Evolutionary conservation across 2,329 filamentous ascomycete genomes (phyloP).

Genomic region (Diaporthe sp.): DNA sequence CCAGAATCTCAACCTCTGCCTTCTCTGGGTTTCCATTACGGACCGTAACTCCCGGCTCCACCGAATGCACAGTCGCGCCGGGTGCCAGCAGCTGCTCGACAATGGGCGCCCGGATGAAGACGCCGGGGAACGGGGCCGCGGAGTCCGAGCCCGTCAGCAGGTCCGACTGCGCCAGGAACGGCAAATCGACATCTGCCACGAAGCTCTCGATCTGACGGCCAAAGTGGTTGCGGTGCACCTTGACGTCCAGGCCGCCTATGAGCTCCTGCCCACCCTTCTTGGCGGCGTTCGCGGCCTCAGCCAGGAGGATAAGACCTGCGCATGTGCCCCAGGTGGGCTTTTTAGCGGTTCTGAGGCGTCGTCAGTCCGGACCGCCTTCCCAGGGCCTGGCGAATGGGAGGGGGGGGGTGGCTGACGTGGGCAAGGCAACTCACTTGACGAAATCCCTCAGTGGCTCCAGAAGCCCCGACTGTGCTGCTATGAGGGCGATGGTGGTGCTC

Average conservation of each 20-base stretch:
- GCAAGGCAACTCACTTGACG: constrained; percentile 76
- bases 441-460: constrained; percentile 88
- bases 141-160: constrained; percentile 35
- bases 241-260: constrained; percentile 89
- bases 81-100: constrained; percentile 79
- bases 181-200: constrained; percentile 77
- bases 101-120: constrained; percentile 95
- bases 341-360: constrained; percentile 68
- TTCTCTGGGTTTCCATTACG: constrained; percentile 31
- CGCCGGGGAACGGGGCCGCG: constrained; percentile 74
- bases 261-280: constrained; percentile 94
- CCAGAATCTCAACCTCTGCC: constrained; percentile 60
- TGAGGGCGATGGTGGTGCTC: constrained; percentile 91
- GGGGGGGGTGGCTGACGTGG: neutral
- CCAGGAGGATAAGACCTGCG: constrained; percentile 90
- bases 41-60: constrained; percentile 48
- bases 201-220: constrained; percentile 95
- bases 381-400: neutral
- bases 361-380: constrained; percentile 10
- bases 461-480: constrained; percentile 83
- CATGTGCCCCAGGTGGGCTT: constrained; percentile 97
- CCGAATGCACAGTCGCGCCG: constrained; percentile 45
- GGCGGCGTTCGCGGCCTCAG: constrained; percentile 86
- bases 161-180: constrained; percentile 66
- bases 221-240: constrained; percentile 95